Percentiles rank a stretch among this genome's conserved stretches.
phyloP scores from a whole-genome alignment of 805 yeast species.

The Danielozyma ontarioensis region DNA sequence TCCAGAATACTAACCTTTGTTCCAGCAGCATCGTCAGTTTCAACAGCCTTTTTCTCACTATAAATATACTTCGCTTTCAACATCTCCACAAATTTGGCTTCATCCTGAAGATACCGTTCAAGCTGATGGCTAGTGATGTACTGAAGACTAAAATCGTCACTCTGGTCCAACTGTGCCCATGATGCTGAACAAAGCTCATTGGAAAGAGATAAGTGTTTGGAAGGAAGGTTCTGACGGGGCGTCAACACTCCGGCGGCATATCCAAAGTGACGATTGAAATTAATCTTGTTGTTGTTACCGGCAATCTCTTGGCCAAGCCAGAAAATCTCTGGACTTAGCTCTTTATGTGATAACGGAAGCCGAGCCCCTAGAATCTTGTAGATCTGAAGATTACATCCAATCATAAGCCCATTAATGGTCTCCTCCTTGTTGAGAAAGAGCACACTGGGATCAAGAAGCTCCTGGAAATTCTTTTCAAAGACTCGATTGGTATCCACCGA shows the following conservation, averaged over 20 bases:
- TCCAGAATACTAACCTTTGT: constrained; percentile 2
- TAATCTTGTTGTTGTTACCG: constrained; percentile 13
- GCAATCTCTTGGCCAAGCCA: constrained; percentile 33
- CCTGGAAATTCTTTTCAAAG: constrained; percentile 15
- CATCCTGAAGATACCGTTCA: constrained; percentile 20
- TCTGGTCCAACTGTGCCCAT: constrained; percentile 29
- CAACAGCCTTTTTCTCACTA: not conserved
- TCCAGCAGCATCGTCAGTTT: not conserved
- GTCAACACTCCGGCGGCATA: constrained; percentile 27
- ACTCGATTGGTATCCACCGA: constrained; percentile 10
- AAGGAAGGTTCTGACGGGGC: constrained; percentile 19
- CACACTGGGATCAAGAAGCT: constrained; percentile 23
- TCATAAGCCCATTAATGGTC: constrained; percentile 21
- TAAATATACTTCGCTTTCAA: constrained; percentile 10
- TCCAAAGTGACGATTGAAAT: constrained; percentile 22
- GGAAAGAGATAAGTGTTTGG: constrained; percentile 12
- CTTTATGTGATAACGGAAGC: constrained; percentile 8
- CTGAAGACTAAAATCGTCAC: constrained; percentile 17
- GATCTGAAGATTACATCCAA: constrained; percentile 20
- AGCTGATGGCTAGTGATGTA: constrained; percentile 32
- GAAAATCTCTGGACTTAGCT: constrained; percentile 18
- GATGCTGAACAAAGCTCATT: constrained; percentile 32
- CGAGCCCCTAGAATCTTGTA: constrained; percentile 16
- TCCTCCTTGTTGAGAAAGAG: constrained; percentile 23
- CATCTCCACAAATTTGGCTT: constrained; percentile 7